These are phyloP conservation scores for Akanthomyces uredinophilus DNA, from an alignment of 2,329 filamentous ascomycete species.

Conservation along the genomic window DNA sequence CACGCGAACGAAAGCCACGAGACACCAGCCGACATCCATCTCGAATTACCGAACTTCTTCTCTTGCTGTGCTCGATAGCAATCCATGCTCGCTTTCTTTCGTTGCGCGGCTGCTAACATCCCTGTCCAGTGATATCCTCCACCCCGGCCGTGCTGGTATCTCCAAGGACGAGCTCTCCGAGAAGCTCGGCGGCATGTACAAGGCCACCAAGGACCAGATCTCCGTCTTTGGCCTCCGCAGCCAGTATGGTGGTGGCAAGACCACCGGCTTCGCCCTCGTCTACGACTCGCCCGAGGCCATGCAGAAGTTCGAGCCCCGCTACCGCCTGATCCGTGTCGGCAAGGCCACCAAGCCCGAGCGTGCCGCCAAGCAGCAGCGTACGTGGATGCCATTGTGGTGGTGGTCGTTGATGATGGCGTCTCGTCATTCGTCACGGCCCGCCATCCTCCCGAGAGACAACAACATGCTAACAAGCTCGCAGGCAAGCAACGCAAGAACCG, in stretches of 20 bases:
- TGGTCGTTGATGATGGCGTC: neutral
- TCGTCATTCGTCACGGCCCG: neutral
- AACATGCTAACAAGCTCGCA: conserved; percentile 40
- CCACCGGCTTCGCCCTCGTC: conserved; percentile 95
- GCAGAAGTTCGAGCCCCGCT: conserved; percentile 99
- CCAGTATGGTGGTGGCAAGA: conserved; percentile 99
- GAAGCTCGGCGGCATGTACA: conserved; percentile 95
- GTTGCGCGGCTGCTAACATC: neutral
- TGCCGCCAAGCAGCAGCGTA: conserved; percentile 98
- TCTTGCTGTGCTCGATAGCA: neutral
- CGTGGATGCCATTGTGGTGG: conserved; percentile 39
- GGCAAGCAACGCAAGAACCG: conserved; percentile 99
- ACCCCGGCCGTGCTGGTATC: conserved; percentile 97
- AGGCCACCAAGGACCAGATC: conserved; percentile 95
- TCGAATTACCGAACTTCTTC: conserved; percentile 1
- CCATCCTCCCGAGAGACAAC: neutral
- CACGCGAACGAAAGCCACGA: neutral
- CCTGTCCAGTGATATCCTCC: conserved; percentile 89
- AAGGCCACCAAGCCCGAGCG: conserved; percentile 93
- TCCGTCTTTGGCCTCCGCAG: conserved; percentile 98
- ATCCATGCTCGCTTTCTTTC: no score
- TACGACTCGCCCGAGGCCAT: conserved; percentile 97
- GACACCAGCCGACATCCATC: neutral
- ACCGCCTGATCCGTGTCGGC: conserved; percentile 92
- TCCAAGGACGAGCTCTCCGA: conserved; percentile 97